Conservation (phyloP, 768 basidiomycete genomes). For the Russula ochroleuca region DNA sequence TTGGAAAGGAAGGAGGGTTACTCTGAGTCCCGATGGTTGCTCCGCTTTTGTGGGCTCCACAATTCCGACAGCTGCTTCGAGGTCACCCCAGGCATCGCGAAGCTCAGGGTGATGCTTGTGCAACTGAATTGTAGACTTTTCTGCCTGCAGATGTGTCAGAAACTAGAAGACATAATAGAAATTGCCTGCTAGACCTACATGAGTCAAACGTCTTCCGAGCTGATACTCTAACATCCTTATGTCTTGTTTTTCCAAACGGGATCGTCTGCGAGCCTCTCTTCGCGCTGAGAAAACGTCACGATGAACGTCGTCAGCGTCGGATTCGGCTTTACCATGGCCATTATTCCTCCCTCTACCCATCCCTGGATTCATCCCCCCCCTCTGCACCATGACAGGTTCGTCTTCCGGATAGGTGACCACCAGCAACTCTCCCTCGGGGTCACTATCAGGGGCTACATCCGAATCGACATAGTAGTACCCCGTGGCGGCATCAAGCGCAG, state of each 20-base stretch:
- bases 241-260: slow-evolving; percentile 26
- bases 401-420: background rate
- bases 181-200: slow-evolving; percentile 41
- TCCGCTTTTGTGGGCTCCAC: slow-evolving; percentile 63
- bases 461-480: slow-evolving; percentile 47
- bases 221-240: slow-evolving; percentile 42
- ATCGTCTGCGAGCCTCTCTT: slow-evolving; percentile 14
- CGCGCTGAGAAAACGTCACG: slow-evolving; percentile 8
- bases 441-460: slow-evolving; percentile 25
- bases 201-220: slow-evolving; percentile 71
- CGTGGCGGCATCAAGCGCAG: slow-evolving; percentile 46
- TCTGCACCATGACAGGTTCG: slow-evolving; percentile 15
- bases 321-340: slow-evolving; percentile 27
- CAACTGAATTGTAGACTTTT: slow-evolving; percentile 61
- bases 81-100: slow-evolving; percentile 80
- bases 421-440: background rate
- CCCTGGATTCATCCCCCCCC: slow-evolving; percentile 37
- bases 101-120: slow-evolving; percentile 76
- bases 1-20: slow-evolving; percentile 90
- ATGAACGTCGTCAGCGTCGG: slow-evolving; percentile 17
- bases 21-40: slow-evolving; percentile 80
- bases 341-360: slow-evolving; percentile 35
- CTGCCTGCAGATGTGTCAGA: slow-evolving; percentile 46
- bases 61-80: slow-evolving; percentile 58
- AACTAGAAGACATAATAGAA: background rate